A percentile compares a stretch with the other conserved stretches of the same genome.
phyloP scores from a whole-genome alignment of 75 land plant genomes.

The Cunninghamia lanceolata region DNA sequence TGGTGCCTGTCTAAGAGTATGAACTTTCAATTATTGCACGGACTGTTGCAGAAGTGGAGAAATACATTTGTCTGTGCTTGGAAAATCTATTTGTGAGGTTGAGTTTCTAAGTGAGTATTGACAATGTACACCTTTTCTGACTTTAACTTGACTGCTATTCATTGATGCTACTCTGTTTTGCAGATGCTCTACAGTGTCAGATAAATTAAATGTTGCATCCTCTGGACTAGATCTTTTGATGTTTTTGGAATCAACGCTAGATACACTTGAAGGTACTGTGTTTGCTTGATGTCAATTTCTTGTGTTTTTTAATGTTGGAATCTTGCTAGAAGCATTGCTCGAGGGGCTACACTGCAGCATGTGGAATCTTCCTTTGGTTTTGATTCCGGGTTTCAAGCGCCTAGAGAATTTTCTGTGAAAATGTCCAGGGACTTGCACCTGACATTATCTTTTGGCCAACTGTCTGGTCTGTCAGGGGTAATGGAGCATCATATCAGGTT shows the following conservation, averaged over 20 bases:
- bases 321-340: background rate
- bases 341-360: background rate
- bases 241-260: background rate
- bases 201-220: background rate
- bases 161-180: slow-evolving; percentile 3
- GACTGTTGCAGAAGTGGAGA: background rate
- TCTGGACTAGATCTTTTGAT: background rate
- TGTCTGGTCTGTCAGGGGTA: background rate
- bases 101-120: background rate
- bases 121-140: background rate
- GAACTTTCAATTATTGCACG: background rate
- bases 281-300: background rate
- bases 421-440: background rate
- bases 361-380: background rate
- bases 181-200: background rate
- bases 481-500: background rate
- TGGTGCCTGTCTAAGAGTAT: background rate
- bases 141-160: background rate
- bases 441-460: background rate
- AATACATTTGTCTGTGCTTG: background rate
- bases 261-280: background rate
- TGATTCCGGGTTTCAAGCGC: background rate
- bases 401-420: too few species aligned
- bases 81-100: background rate
- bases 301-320: background rate